These are phyloP conservation scores for Thelephora ganbajun DNA, from an alignment of 768 basidiomycete genomes.

Conservation along the genomic window DNA sequence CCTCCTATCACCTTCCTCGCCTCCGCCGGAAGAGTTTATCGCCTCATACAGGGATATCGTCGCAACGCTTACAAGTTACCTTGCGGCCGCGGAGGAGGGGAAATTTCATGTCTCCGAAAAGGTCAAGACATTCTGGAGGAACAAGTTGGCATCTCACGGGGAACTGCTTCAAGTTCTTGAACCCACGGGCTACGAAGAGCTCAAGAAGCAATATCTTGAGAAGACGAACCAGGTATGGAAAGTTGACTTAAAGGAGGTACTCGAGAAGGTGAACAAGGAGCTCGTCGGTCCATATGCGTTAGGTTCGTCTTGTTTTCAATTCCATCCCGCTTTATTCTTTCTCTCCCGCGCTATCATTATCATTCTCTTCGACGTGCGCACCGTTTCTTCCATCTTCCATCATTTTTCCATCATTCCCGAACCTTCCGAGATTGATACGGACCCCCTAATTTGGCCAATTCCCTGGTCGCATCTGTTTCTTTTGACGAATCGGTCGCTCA, in stretches of 20 bases:
- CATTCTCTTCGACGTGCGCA: no score
- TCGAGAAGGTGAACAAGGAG: constrained; percentile 37
- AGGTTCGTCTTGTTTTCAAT: constrained; percentile 27
- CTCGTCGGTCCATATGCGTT: constrained; percentile 51
- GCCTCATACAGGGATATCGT: constrained; percentile 36
- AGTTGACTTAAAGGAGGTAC: constrained; percentile 26
- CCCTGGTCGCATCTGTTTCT: no score
- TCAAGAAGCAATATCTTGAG: constrained; percentile 36
- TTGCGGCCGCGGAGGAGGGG: constrained; percentile 37
- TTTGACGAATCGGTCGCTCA: not conserved
- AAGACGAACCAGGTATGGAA: constrained; percentile 42
- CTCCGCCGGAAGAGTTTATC: constrained; percentile 25
- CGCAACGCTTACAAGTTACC: constrained; percentile 19
- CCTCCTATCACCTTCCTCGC: not conserved
- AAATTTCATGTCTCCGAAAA: constrained; percentile 43
- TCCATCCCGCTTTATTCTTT: not conserved
- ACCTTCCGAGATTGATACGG: not conserved
- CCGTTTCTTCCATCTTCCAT: no score
- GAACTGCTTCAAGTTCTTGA: constrained; percentile 24
- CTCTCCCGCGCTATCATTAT: no score
- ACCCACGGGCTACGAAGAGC: constrained; percentile 16
- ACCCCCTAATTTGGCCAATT: no score
- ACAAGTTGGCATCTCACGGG: constrained; percentile 33
- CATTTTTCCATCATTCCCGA: not conserved
- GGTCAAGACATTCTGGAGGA: constrained; percentile 46